Evolutionary conservation across 305 asterid genomes (phyloP).

Genomic region (Fraxinus platypoda): DNA sequence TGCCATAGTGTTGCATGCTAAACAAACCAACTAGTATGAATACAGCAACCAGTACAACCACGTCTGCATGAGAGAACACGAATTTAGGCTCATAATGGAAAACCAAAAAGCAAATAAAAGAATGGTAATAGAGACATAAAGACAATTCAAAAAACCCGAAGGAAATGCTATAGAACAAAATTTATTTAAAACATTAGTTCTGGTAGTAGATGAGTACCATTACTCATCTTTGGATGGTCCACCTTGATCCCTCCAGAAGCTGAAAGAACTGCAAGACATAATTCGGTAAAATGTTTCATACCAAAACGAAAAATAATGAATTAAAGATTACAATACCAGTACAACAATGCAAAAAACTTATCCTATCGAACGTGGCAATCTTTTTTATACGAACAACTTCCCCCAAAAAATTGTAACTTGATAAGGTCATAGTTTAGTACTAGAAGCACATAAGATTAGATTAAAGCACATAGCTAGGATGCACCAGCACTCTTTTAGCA

Average conservation of each 20-base stretch:
- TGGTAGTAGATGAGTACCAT: conserved; percentile 47
- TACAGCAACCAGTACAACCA: conserved; percentile 83
- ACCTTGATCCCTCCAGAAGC: conserved; percentile 97
- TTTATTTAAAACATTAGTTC: background rate
- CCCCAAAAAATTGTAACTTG: background rate
- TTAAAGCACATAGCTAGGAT: background rate
- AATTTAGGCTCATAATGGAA: background rate
- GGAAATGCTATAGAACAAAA: background rate
- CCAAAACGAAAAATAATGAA: background rate
- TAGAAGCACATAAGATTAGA: background rate
- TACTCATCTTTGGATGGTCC: conserved; percentile 85
- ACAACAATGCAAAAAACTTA: background rate
- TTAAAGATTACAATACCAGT: background rate
- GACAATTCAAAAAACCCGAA: background rate
- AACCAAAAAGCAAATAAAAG: conserved; percentile 13
- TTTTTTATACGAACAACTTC: background rate
- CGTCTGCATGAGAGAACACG: conserved; percentile 49
- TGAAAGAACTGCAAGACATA: conserved; percentile 68
- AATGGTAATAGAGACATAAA: background rate
- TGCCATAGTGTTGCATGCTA: conserved; percentile 94
- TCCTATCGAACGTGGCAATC: background rate
- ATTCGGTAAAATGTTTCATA: conserved; percentile 13
- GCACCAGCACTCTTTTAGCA: background rate
- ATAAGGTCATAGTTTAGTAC: background rate
- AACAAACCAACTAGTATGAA: conserved; percentile 82